Conservation (phyloP, 164 flowering plant species). For the Vitis amurensis region DNA sequence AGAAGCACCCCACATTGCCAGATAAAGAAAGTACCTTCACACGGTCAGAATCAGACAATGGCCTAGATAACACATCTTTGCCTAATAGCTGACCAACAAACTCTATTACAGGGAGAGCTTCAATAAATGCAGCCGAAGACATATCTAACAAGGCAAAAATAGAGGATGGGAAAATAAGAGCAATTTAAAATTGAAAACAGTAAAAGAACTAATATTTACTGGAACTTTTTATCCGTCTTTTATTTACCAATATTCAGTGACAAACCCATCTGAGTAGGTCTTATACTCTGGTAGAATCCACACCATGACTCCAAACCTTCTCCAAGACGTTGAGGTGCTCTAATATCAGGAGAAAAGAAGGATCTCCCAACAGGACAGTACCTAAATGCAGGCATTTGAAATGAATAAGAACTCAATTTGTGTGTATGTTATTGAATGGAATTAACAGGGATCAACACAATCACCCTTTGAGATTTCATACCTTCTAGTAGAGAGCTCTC, state of each 20-base stretch:
- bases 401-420: constrained; percentile 5
- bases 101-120: constrained; percentile 79
- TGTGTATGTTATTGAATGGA: neutral
- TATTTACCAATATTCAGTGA: constrained; percentile 81
- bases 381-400: constrained; percentile 28
- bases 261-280: constrained; percentile 97
- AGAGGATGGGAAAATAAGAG: constrained; percentile 1
- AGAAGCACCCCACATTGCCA: neutral
- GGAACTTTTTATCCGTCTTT: neutral
- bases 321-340: constrained; percentile 76
- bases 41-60: constrained; percentile 73
- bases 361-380: constrained; percentile 83
- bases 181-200: neutral
- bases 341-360: constrained; percentile 76
- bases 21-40: constrained; percentile 45
- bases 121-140: constrained; percentile 80
- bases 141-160: constrained; percentile 43
- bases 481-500: constrained; percentile 81
- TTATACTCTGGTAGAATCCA: constrained; percentile 93
- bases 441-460: neutral
- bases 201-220: neutral
- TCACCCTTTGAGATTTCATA: constrained; percentile 20
- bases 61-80: constrained; percentile 60
- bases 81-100: constrained; percentile 68
- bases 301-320: constrained; percentile 93